phyloP scores from a whole-genome alignment of 257 asterid genomes.

The Solanum dulcamara region DNA sequence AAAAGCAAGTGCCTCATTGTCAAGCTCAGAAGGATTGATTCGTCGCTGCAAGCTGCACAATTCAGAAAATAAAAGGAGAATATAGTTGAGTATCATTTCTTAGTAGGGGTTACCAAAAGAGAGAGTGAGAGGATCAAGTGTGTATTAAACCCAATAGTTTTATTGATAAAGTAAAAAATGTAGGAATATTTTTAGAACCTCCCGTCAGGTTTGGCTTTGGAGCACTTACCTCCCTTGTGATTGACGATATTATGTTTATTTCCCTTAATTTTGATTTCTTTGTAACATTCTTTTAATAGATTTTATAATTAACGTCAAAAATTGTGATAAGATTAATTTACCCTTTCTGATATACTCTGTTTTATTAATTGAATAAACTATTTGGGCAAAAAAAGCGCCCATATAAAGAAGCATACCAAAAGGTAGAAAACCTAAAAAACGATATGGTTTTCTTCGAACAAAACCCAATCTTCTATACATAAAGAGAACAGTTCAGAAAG shows the following conservation, averaged over 20 bases:
- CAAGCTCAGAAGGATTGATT: conserved; percentile 66
- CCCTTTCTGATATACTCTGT: neutral
- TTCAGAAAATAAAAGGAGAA: conserved; percentile 5
- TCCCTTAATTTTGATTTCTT: neutral
- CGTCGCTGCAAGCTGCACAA: conserved; percentile 84
- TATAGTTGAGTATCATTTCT: neutral
- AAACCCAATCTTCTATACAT: neutral
- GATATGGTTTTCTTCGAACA: neutral
- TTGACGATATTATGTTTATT: neutral
- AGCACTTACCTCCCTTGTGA: neutral
- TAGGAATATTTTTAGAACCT: neutral
- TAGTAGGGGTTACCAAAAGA: neutral
- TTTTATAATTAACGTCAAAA: neutral
- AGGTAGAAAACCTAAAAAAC: neutral
- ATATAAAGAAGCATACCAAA: neutral
- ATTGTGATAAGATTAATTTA: neutral
- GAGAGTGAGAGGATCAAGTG: neutral
- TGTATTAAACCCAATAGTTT: neutral
- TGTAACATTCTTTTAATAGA: neutral
- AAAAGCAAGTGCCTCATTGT: conserved; percentile 89
- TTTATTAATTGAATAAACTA: neutral
- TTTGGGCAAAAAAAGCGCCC: neutral
- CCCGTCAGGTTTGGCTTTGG: neutral
- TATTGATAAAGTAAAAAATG: neutral
- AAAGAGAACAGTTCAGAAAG: neutral